Evolutionary conservation across 1,284 basidiomycete genomes (phyloP).

Genomic region (Puccinia brachypodii): DNA sequence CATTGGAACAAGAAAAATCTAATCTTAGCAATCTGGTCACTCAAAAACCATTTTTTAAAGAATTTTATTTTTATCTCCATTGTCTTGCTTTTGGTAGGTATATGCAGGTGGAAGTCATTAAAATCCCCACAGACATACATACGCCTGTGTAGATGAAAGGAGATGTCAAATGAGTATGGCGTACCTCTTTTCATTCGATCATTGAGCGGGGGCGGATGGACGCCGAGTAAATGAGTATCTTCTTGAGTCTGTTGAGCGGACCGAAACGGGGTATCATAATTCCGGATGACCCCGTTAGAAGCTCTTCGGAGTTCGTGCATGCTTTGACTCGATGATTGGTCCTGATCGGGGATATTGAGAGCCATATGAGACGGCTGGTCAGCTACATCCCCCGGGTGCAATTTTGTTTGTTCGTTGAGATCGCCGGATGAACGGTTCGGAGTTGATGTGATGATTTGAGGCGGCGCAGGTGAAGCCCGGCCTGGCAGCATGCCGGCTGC

Average conservation of each 20-base stretch:
- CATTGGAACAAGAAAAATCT: not conserved
- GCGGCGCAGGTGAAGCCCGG: constrained; percentile 9
- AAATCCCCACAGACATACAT: too few species aligned
- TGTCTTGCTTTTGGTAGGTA: too few species aligned
- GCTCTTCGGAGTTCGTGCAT: not conserved
- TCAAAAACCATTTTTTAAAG: too few species aligned
- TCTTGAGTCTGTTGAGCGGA: not conserved
- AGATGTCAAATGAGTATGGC: not conserved
- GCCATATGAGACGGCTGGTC: not conserved
- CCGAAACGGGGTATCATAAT: not conserved
- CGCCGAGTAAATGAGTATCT: constrained; percentile 18
- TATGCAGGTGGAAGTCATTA: too few species aligned
- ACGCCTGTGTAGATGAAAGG: too few species aligned
- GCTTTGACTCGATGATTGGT: not conserved
- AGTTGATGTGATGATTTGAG: constrained; percentile 42
- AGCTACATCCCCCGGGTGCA: too few species aligned
- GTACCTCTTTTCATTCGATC: constrained; percentile 13
- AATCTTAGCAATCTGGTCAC: too few species aligned
- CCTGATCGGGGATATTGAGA: not conserved
- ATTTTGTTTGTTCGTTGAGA: not conserved
- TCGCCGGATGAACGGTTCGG: not conserved
- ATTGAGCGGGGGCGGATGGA: not conserved
- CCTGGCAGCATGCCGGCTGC: not conserved
- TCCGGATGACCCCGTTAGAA: not conserved
- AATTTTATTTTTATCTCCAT: too few species aligned